A percentile compares a stretch with the other conserved stretches of the same genome.
Conservation (phyloP, 2,329 filamentous ascomycete species). For the Zymoseptoria tritici region DNA sequence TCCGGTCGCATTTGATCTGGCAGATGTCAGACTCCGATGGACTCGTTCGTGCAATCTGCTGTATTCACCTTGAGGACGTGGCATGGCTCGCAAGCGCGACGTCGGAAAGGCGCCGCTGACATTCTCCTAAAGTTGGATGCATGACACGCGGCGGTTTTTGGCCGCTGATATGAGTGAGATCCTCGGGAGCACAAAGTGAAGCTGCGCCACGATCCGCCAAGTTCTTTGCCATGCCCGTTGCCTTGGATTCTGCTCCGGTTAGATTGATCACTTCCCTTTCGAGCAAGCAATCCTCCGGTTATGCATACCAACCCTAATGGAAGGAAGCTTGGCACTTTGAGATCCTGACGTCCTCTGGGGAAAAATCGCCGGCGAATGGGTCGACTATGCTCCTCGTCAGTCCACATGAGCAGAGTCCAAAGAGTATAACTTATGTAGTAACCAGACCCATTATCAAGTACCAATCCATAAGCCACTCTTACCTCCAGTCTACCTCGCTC, state of each 20-base stretch:
- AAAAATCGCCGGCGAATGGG: background rate
- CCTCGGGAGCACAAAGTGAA: background rate
- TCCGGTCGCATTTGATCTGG: background rate
- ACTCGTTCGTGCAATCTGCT: conserved; percentile 4
- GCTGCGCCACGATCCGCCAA: background rate
- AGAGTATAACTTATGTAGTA: background rate
- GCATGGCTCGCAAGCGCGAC: conserved; percentile 9
- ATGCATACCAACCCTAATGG: background rate
- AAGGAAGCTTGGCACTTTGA: background rate
- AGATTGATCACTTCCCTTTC: background rate
- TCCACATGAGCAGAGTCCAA: background rate
- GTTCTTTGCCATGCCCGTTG: background rate
- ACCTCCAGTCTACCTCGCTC: background rate
- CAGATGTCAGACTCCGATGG: background rate
- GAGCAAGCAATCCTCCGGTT: background rate
- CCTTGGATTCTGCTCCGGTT: background rate
- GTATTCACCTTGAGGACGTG: conserved; percentile 5
- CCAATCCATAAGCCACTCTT: background rate
- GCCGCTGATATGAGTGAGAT: background rate
- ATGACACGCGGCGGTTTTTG: background rate
- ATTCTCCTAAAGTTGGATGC: background rate
- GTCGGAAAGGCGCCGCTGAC: conserved; percentile 1
- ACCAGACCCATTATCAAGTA: background rate
- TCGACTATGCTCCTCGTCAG: background rate
- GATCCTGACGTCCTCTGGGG: background rate